These are phyloP conservation scores for Bretschneidera sinensis DNA, from an alignment of 345 rosid species.

Conservation along the genomic window DNA sequence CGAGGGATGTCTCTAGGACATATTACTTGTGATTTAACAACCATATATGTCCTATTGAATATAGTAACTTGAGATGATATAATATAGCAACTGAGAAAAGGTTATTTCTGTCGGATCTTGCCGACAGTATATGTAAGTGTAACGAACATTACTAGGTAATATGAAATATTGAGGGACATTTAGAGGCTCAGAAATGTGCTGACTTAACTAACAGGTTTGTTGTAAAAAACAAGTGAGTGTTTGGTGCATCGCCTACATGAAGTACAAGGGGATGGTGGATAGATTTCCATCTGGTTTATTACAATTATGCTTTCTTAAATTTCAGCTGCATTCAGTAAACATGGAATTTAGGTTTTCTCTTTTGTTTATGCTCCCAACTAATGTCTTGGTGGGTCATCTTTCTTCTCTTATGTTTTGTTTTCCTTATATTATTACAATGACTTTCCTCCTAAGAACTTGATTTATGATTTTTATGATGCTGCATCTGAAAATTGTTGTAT, in stretches of 20 bases:
- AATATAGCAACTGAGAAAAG: too few species aligned
- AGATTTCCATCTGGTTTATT: not conserved
- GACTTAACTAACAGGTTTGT: too few species aligned
- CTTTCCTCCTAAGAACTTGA: not conserved
- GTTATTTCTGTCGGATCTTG: too few species aligned
- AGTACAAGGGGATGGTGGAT: not conserved
- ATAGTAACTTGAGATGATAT: too few species aligned
- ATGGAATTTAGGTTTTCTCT: not conserved
- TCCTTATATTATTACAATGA: slow-evolving; percentile 4
- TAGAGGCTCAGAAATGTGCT: too few species aligned
- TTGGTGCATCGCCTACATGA: not conserved
- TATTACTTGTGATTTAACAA: too few species aligned
- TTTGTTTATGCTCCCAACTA: not conserved
- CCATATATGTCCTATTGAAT: too few species aligned
- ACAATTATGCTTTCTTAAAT: not conserved
- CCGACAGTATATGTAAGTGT: too few species aligned
- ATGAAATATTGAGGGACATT: too few species aligned
- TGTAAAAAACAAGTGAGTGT: too few species aligned
- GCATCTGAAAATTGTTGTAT: slow-evolving; percentile 18
- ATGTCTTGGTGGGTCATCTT: not conserved
- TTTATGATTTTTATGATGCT: not conserved
- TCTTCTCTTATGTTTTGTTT: slow-evolving; percentile 1
- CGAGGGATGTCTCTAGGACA: not conserved
- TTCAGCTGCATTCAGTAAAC: not conserved
- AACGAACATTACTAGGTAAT: too few species aligned